Evolutionary conservation across 2,329 filamentous ascomycete species (phyloP).

Genomic region (Aspergillus carbonarius): DNA sequence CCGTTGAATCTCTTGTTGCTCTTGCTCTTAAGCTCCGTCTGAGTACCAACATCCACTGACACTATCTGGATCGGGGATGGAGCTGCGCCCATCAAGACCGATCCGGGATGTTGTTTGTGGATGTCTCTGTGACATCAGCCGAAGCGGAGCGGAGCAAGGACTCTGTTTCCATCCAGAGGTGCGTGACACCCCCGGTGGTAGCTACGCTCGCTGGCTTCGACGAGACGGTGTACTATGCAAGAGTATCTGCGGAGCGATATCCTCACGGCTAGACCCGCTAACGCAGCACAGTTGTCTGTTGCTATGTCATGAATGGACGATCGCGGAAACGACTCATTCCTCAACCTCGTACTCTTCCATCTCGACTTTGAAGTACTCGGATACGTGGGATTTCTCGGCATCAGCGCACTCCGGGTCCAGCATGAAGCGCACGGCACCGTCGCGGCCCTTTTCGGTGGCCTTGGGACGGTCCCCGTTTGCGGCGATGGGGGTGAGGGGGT

Average conservation of each 20-base stretch:
- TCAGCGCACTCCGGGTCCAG: conserved; percentile 75
- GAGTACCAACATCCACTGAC: too few relatives aligned
- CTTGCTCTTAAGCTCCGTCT: too few relatives aligned
- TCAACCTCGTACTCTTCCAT: conserved; percentile 63
- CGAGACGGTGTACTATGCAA: neutral
- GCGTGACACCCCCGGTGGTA: neutral
- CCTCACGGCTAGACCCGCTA: neutral
- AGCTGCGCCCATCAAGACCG: too few relatives aligned
- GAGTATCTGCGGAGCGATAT: neutral
- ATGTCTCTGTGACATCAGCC: too few relatives aligned
- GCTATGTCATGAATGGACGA: neutral
- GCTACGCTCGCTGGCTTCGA: neutral
- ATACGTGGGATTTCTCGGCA: conserved; percentile 67
- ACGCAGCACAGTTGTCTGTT: neutral
- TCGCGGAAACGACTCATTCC: conserved; percentile 21
- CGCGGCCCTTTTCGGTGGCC: conserved; percentile 49
- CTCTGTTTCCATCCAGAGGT: too few relatives aligned
- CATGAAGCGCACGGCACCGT: conserved; percentile 85
- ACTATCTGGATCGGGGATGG: too few relatives aligned
- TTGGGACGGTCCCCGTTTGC: conserved; percentile 47
- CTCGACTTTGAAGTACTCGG: conserved; percentile 69
- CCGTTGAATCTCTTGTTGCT: too few relatives aligned
- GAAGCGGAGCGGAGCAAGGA: too few relatives aligned
- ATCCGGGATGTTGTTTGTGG: too few relatives aligned
- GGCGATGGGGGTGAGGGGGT: conserved; percentile 48